Conservation (phyloP, 768 basidiomycete species). For the Trametes sanguinea region DNA sequence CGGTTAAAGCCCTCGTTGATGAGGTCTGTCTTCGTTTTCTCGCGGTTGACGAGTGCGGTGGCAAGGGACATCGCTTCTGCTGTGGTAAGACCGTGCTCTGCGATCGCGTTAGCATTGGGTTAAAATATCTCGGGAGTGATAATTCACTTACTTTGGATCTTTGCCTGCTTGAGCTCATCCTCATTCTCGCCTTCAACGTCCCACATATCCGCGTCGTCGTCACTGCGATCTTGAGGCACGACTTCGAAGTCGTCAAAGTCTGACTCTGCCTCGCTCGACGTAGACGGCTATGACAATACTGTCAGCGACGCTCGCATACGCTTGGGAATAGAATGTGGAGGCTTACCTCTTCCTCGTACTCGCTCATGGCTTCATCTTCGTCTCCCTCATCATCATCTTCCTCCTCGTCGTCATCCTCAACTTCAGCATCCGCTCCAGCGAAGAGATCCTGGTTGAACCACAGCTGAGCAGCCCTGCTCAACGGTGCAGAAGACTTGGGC, state of each 20-base stretch:
- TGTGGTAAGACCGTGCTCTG: constrained; percentile 82
- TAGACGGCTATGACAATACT: neutral
- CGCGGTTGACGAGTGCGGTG: constrained; percentile 85
- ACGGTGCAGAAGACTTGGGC: constrained; percentile 35
- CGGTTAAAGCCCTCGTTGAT: constrained; percentile 96
- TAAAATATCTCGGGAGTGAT: no score
- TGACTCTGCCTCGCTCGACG: constrained; percentile 40
- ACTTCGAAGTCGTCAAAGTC: constrained; percentile 70
- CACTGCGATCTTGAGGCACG: constrained; percentile 59
- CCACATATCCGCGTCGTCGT: constrained; percentile 72
- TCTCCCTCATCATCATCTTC: constrained; percentile 39
- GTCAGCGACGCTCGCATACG: neutral
- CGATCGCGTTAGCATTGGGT: neutral
- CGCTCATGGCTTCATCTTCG: constrained; percentile 32
- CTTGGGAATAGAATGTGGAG: neutral
- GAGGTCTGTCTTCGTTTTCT: constrained; percentile 84
- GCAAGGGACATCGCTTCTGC: constrained; percentile 92
- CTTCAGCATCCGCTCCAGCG: constrained; percentile 54
- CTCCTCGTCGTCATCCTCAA: constrained; percentile 42
- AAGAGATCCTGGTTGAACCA: constrained; percentile 98
- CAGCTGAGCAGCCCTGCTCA: constrained; percentile 67
- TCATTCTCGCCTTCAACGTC: constrained; percentile 77
- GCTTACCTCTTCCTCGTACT: constrained; percentile 18
- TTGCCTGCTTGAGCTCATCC: constrained; percentile 64
- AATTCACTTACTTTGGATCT: constrained; percentile 60